Conservation (phyloP, 805 yeast genomes). For the Candida ascalaphidarum region DNA sequence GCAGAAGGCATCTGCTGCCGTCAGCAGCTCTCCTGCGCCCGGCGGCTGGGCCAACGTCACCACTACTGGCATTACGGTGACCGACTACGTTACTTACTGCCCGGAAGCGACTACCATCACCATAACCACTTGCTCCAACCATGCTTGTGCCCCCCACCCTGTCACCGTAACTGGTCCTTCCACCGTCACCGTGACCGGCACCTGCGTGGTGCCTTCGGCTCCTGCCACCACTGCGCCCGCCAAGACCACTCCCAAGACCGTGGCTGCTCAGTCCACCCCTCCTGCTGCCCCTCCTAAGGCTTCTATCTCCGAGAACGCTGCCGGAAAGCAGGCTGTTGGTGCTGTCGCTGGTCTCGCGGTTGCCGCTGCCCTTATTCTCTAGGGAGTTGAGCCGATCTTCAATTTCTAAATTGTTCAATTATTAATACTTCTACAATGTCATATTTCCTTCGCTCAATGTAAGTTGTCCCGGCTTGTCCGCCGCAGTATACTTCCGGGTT, state of each 20-base stretch:
- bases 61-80: constrained; percentile 22
- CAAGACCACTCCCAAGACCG: constrained; percentile 3
- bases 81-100: constrained; percentile 30
- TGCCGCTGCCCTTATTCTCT: constrained; percentile 15
- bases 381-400: no score
- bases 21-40: no score
- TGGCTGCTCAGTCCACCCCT: constrained; percentile 2
- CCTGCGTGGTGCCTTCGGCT: constrained; percentile 19
- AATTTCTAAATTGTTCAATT: no score
- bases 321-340: constrained; percentile 28
- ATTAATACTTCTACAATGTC: no score
- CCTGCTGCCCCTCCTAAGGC: constrained; percentile 5
- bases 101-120: constrained; percentile 25
- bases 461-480: no score
- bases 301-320: constrained; percentile 20
- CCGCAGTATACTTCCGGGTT: no score
- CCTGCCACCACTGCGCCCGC: constrained; percentile 7
- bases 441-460: no score
- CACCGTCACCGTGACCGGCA: constrained; percentile 25
- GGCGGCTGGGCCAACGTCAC: no score
- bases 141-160: constrained; percentile 16
- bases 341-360: constrained; percentile 13
- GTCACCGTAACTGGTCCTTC: constrained; percentile 23
- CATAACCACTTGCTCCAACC: constrained; percentile 20
- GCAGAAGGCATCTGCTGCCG: no score